Evolutionary conservation across 805 yeast genomes (phyloP).

Genomic region (Saitoella complicata): DNA sequence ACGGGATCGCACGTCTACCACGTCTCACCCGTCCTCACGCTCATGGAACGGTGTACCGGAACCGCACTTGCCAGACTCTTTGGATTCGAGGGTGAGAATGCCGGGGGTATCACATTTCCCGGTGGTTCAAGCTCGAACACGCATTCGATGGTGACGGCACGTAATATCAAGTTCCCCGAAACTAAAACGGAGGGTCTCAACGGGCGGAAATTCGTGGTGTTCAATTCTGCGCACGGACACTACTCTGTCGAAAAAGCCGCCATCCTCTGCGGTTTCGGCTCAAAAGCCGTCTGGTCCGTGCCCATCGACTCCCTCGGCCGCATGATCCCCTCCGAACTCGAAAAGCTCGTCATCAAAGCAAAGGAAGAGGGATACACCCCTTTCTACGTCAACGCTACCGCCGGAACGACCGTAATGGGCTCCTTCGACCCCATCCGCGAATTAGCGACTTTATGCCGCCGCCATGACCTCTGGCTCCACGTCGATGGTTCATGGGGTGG

Average conservation of each 20-base stretch:
- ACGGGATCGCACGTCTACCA: constrained; percentile 68
- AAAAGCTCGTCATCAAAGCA: constrained; percentile 28
- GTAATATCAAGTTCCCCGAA: constrained; percentile 49
- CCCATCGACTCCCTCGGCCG: constrained; percentile 39
- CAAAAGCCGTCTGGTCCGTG: constrained; percentile 44
- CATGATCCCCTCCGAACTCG: constrained; percentile 37
- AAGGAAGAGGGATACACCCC: constrained; percentile 47
- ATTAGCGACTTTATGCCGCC: constrained; percentile 37
- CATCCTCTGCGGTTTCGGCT: constrained; percentile 57
- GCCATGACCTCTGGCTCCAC: constrained; percentile 56
- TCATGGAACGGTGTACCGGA: constrained; percentile 55
- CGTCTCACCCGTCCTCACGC: constrained; percentile 65
- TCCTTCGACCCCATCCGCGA: constrained; percentile 55
- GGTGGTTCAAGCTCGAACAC: constrained; percentile 83
- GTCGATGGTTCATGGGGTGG: constrained; percentile 91
- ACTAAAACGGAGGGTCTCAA: constrained; percentile 48
- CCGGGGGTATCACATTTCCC: constrained; percentile 73
- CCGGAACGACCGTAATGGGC: constrained; percentile 81
- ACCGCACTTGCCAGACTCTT: constrained; percentile 52
- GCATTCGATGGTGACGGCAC: constrained; percentile 62
- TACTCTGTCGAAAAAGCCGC: constrained; percentile 74
- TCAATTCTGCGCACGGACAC: constrained; percentile 46
- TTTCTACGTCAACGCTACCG: constrained; percentile 62
- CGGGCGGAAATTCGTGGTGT: constrained; percentile 44
- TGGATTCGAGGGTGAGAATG: constrained; percentile 34